Conservation (phyloP, 306 rosid species). For the Lathyrus sativus region DNA sequence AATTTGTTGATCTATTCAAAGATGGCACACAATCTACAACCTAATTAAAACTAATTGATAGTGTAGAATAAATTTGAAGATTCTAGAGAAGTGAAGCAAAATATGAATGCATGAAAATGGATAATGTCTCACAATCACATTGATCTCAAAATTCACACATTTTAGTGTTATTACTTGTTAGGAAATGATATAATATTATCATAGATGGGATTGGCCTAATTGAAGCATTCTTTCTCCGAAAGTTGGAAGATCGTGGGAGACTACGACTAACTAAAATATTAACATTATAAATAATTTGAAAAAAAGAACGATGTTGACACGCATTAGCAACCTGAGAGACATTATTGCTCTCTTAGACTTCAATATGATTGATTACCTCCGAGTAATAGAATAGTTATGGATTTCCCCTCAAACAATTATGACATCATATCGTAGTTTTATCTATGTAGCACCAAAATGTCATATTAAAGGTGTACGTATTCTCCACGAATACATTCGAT, state of each 20-base stretch:
- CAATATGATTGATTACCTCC: neutral
- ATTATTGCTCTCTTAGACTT: neutral
- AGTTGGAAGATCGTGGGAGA: neutral
- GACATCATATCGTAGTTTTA: no score
- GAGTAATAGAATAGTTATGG: neutral
- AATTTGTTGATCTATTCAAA: constrained; percentile 17
- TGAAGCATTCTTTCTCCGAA: neutral
- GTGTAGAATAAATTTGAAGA: neutral
- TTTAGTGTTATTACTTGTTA: neutral
- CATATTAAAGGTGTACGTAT: neutral
- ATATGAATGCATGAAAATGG: neutral
- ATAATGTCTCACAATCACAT: neutral
- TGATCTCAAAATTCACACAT: neutral
- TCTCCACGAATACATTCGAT: neutral
- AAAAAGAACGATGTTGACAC: no score
- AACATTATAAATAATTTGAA: no score
- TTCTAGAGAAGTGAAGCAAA: neutral
- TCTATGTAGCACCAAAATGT: neutral
- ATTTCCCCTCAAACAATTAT: neutral
- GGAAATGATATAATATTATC: neutral
- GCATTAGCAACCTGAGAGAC: no score
- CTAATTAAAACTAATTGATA: neutral
- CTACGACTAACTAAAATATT: no score
- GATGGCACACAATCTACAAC: neutral
- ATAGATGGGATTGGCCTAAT: neutral